These are phyloP conservation scores for Diaporthe destruens DNA, from an alignment of 2,329 filamentous ascomycete species.

Conservation along the genomic window DNA sequence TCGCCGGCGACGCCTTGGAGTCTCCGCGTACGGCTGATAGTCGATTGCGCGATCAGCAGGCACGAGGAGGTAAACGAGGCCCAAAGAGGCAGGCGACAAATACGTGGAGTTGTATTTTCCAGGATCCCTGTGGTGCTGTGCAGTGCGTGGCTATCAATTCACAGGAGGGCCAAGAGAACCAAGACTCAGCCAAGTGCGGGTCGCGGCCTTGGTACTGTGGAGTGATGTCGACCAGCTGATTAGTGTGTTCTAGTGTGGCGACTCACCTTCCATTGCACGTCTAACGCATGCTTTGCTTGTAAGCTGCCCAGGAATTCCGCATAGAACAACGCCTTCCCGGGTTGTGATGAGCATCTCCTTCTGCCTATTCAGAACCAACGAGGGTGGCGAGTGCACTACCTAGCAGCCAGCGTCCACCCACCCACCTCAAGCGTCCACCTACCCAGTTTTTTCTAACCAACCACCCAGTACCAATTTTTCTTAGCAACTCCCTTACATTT, in stretches of 20 bases:
- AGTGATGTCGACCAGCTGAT: slow-evolving; percentile 28
- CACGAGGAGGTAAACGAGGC: not conserved
- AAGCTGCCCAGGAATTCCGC: slow-evolving; percentile 1
- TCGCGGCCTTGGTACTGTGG: slow-evolving; percentile 25
- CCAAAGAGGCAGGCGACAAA: slow-evolving; percentile 28
- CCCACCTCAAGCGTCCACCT: too few species aligned
- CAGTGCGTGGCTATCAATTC: not conserved
- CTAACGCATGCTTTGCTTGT: not conserved
- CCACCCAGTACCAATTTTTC: too few species aligned
- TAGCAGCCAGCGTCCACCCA: too few species aligned
- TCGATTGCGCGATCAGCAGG: slow-evolving; percentile 30
- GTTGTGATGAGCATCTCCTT: too few species aligned
- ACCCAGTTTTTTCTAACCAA: too few species aligned
- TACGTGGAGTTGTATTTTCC: slow-evolving; percentile 7
- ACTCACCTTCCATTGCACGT: slow-evolving; percentile 17
- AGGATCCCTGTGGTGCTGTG: not conserved
- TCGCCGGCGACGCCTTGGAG: not conserved
- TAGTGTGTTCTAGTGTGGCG: not conserved
- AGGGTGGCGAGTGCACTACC: not conserved
- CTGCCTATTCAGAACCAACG: not conserved
- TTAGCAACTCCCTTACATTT: too few species aligned
- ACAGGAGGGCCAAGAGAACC: slow-evolving; percentile 23
- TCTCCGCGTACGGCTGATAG: slow-evolving; percentile 21
- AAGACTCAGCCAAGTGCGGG: slow-evolving; percentile 33
- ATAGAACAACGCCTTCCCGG: not conserved